Percentiles rank a stretch among this genome's conserved stretches.
phyloP scores from a whole-genome alignment of 305 asterid species.

The Solanum chacoense region DNA sequence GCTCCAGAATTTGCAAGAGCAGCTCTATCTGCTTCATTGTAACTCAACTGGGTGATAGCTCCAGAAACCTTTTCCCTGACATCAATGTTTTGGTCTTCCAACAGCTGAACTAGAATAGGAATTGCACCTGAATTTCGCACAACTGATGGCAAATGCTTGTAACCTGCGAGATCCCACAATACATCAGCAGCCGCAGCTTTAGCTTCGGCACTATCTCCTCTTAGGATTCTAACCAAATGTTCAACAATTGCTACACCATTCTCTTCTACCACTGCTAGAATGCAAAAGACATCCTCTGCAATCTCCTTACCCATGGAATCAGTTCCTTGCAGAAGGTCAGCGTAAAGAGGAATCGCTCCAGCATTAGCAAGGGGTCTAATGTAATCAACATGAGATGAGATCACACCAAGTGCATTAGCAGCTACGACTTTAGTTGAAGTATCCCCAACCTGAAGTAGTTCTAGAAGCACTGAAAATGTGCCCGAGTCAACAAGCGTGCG shows the following conservation, averaged over 20 bases:
- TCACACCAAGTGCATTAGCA: slow-evolving; percentile 51
- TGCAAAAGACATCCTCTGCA: slow-evolving; percentile 47
- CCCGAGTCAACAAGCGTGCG: slow-evolving; percentile 29
- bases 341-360: slow-evolving; percentile 31
- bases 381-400: slow-evolving; percentile 35
- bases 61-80: slow-evolving; percentile 42
- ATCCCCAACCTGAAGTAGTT: slow-evolving; percentile 32
- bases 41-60: slow-evolving; percentile 44
- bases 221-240: slow-evolving; percentile 35
- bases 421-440: slow-evolving; percentile 28
- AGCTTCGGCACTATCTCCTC: slow-evolving; percentile 25
- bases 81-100: slow-evolving; percentile 18
- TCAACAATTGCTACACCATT: slow-evolving; percentile 31
- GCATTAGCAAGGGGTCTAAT: slow-evolving; percentile 34
- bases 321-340: slow-evolving; percentile 31
- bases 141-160: slow-evolving; percentile 23
- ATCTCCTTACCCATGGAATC: slow-evolving; percentile 35
- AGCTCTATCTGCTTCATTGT: slow-evolving; percentile 14
- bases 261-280: slow-evolving; percentile 39
- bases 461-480: slow-evolving; percentile 26
- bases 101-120: slow-evolving; percentile 28
- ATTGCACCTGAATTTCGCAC: slow-evolving; percentile 32
- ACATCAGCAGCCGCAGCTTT: slow-evolving; percentile 49
- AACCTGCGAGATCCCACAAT: slow-evolving; percentile 34
- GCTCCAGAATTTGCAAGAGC: slow-evolving; percentile 44